Percentiles rank a stretch among this genome's conserved stretches.
These are phyloP conservation scores for Cinnamomum chago DNA, from an alignment of 164 flowering plant genomes.

Conservation along the genomic window DNA sequence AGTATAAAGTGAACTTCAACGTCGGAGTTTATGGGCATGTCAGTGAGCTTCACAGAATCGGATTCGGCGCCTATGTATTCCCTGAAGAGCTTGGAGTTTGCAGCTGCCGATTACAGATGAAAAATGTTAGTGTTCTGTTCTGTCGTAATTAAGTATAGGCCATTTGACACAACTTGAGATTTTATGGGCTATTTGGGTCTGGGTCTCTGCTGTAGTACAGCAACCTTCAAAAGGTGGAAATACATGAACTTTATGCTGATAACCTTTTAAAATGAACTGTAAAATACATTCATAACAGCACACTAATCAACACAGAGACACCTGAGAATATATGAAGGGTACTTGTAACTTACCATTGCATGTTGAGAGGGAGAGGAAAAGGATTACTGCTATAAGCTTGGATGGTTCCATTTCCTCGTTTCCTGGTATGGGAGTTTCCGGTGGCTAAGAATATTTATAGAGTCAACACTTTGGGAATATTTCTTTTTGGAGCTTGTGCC, in stretches of 20 bases:
- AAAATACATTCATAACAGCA: no score
- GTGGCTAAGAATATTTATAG: background rate
- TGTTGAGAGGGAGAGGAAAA: background rate
- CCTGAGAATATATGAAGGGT: background rate
- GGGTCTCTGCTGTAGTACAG: no score
- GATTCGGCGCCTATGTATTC: slow-evolving; percentile 65
- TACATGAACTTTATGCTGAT: no score
- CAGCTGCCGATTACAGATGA: slow-evolving; percentile 11
- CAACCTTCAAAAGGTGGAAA: no score
- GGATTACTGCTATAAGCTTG: background rate
- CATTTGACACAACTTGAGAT: no score
- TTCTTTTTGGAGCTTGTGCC: background rate
- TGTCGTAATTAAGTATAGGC: background rate
- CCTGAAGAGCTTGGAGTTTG: slow-evolving; percentile 30
- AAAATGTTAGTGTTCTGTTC: background rate
- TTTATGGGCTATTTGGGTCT: no score
- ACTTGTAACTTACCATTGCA: background rate
- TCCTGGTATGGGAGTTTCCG: background rate
- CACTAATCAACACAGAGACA: background rate
- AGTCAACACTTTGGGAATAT: background rate
- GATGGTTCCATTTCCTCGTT: slow-evolving; percentile 1
- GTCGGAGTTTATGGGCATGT: slow-evolving; percentile 43
- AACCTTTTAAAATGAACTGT: no score
- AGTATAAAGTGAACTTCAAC: slow-evolving; percentile 64
- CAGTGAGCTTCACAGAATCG: slow-evolving; percentile 43